Conservation (phyloP, 441 rosid genomes). For the Sinapis alba region DNA sequence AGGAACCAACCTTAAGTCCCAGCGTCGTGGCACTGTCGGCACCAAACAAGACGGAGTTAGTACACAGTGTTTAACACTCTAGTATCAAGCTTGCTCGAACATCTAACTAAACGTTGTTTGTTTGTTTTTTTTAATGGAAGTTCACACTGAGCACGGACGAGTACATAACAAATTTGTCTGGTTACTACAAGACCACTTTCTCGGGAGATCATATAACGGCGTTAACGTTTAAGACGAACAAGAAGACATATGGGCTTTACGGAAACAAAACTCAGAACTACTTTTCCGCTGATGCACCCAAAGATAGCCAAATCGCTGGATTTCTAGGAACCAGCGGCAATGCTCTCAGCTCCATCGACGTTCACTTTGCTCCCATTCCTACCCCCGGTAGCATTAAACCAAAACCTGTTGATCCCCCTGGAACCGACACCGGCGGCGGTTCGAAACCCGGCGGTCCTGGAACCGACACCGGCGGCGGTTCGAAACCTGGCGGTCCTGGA, state of each 20-base stretch:
- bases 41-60: conserved; percentile 30
- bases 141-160: conserved; percentile 24
- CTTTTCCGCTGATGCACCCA: conserved; percentile 23
- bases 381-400: neutral
- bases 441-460: neutral
- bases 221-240: conserved; percentile 30
- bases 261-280: conserved; percentile 21
- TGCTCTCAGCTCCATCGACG: conserved; percentile 29
- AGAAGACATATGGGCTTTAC: conserved; percentile 24
- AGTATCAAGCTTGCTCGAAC: neutral
- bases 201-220: conserved; percentile 18
- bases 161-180: conserved; percentile 29
- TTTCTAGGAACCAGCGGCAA: conserved; percentile 25
- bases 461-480: neutral
- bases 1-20: conserved; percentile 18
- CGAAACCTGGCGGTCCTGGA: neutral
- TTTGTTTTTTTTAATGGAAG: neutral
- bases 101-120: neutral
- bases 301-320: conserved; percentile 11
- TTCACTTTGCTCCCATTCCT: conserved; percentile 24
- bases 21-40: conserved; percentile 25
- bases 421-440: neutral
- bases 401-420: neutral
- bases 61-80: neutral
- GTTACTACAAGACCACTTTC: conserved; percentile 14